These are phyloP conservation scores for Phytophthora tubulina DNA, from an alignment of 352 stramenopile genomes.

Conservation along the genomic window DNA sequence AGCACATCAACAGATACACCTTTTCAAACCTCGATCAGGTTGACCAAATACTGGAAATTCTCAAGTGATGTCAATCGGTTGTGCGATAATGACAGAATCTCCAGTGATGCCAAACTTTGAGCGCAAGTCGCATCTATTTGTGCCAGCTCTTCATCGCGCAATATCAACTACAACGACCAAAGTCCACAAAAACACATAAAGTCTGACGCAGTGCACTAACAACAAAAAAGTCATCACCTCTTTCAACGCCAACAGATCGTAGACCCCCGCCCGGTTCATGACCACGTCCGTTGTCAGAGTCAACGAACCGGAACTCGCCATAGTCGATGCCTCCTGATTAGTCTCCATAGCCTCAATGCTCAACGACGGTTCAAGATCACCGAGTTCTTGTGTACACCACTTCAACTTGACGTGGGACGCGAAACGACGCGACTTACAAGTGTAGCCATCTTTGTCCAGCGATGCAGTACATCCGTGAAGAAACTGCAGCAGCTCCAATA, in stretches of 20 bases:
- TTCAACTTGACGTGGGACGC: constrained; percentile 13
- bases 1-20: background rate
- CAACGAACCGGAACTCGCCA: constrained; percentile 3
- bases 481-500: constrained; percentile 2
- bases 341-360: constrained; percentile 10
- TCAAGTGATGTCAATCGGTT: constrained; percentile 70
- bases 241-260: constrained; percentile 69
- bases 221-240: constrained; percentile 48
- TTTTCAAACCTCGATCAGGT: constrained; percentile 71
- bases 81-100: constrained; percentile 88
- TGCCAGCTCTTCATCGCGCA: constrained; percentile 70
- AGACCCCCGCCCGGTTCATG: constrained; percentile 64
- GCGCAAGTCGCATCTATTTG: constrained; percentile 66
- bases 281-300: constrained; percentile 61
- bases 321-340: background rate
- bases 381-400: constrained; percentile 30
- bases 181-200: background rate
- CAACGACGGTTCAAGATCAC: constrained; percentile 50
- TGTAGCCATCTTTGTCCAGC: constrained; percentile 32
- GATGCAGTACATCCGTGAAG: constrained; percentile 26
- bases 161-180: constrained; percentile 57
- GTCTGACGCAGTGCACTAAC: background rate
- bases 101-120: constrained; percentile 61
- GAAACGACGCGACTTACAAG: constrained; percentile 29
- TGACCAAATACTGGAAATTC: constrained; percentile 74